Base-by-base conservation (phyloP, 768 basidiomycete species). In the Hydnum rufescens region DNA sequence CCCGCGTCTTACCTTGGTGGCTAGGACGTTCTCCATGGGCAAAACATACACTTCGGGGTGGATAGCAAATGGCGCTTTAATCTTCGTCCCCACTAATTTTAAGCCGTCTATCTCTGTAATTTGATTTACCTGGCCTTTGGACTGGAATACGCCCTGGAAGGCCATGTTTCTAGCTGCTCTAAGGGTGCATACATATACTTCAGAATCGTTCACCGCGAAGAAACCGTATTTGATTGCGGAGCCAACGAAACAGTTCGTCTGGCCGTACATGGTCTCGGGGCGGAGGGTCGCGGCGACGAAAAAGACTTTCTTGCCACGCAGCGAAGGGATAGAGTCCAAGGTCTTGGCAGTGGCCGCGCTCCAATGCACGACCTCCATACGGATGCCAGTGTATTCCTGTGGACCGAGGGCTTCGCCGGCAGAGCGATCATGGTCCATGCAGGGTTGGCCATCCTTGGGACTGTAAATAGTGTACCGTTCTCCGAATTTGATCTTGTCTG, bases 401-500 rank as follows among this genome's bases (percentile, higher is more conserved):
- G 95, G 95, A 4, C 87, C 88, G 52, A 89, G 70, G 46, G 82
- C 93, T 66, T 99, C 95, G 39, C 95, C 95, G 54, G 88, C 87
- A 50, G 78, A 75, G 53, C 95, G 82, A 65, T 99, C 95, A 68
- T 99, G 95, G 66, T 99, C 95, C 95, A 99, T 97, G 63, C 95
- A 99, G 0, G 95, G 93, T 62, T 97, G 95, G 2, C 90, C 92
- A 59, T 99, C 95, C 66, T 96, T 96, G 2, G 90, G 89, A 57
- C 87, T 92, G 73, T 95, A 99, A 62, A 99, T 87, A 13, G 95
- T 99, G 66, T 96, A 93, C 42, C 95, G 80, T 66, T 95, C 85
- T 48, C 95, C 95, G 62, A 96, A 99, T 67, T 93, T 95, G 71
- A 99, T 87, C 68, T 90, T 92, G 31, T 83, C 82, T 46, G 89